Percentiles rank a stretch among this genome's conserved stretches.
Conservation (phyloP, 2,329 filamentous ascomycete genomes). For the Penicillium sp. region DNA sequence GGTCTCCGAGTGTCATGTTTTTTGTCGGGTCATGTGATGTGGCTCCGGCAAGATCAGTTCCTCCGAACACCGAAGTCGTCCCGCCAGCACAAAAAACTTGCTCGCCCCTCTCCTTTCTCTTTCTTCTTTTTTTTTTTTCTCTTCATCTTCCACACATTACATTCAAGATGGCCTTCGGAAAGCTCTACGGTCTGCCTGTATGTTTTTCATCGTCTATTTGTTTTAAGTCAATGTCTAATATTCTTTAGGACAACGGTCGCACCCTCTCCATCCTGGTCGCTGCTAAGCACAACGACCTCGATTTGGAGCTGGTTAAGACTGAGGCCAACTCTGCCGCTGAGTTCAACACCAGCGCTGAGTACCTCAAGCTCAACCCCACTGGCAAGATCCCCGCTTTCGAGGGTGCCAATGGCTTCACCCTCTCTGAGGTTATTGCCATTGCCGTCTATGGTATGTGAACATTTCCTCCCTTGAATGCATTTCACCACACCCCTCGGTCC, state of each 20-base stretch:
- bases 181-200: constrained; percentile 88
- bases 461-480: constrained; percentile 8
- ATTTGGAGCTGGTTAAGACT: constrained; percentile 79
- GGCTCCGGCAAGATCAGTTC: constrained; percentile 16
- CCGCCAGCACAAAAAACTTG: constrained; percentile 26
- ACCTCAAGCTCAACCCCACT: constrained; percentile 80
- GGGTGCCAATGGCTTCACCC: constrained; percentile 83
- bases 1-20: constrained; percentile 20
- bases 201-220: constrained; percentile 27
- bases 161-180: constrained; percentile 89
- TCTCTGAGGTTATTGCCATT: constrained; percentile 90
- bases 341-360: constrained; percentile 69
- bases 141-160: constrained; percentile 13
- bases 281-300: constrained; percentile 95
- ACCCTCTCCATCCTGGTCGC: constrained; percentile 85
- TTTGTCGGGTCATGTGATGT: constrained; percentile 24
- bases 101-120: constrained; percentile 21
- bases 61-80: constrained; percentile 18
- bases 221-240: neutral
- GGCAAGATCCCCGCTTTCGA: constrained; percentile 92
- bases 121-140: constrained; percentile 12
- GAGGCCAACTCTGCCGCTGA: constrained; percentile 50
- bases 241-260: constrained; percentile 77
- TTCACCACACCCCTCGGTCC: constrained; percentile 2
- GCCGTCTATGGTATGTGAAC: constrained; percentile 88